Conservation (phyloP, 345 rosid species). For the Angophora floribunda region DNA sequence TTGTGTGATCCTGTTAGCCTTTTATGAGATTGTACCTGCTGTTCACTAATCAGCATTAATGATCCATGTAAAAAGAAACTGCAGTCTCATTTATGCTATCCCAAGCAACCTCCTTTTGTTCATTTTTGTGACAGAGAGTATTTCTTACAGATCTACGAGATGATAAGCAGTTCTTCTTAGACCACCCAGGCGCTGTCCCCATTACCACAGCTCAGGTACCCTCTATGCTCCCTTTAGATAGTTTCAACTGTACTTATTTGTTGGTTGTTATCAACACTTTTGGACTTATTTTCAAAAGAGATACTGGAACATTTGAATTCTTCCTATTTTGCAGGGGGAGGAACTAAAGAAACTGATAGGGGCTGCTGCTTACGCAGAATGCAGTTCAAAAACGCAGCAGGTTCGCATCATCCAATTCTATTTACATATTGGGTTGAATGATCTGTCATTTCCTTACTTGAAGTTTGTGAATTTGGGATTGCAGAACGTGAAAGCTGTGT, state of each 20-base stretch:
- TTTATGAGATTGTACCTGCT: not conserved
- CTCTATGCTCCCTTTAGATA: not conserved
- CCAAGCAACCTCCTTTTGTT: not conserved
- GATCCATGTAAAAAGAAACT: not conserved
- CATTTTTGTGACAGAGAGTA: not conserved
- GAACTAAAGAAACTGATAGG: conserved; percentile 70
- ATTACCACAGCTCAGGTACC: conserved; percentile 68
- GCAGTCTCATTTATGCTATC: not conserved
- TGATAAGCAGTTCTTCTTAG: conserved; percentile 55
- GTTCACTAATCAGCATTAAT: not conserved
- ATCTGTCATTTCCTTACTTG: not conserved
- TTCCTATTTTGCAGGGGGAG: conserved; percentile 43
- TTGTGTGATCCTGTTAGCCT: not conserved
- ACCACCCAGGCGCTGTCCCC: conserved; percentile 74
- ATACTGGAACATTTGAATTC: not conserved
- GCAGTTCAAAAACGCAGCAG: conserved; percentile 91
- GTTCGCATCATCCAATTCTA: conserved; percentile 5
- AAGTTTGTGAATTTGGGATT: not conserved
- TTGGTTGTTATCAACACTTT: not conserved
- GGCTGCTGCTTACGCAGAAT: conserved; percentile 69
- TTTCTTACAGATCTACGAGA: conserved; percentile 61
- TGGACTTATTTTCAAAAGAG: not conserved
- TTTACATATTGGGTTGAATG: not conserved
- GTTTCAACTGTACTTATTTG: not conserved
- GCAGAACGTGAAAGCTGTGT: conserved; percentile 86